Evolutionary conservation across 2,329 filamentous ascomycete genomes (phyloP), one percentile per base, ranked within the genome.

Genomic region (Dactylellina haptotyla): DNA sequence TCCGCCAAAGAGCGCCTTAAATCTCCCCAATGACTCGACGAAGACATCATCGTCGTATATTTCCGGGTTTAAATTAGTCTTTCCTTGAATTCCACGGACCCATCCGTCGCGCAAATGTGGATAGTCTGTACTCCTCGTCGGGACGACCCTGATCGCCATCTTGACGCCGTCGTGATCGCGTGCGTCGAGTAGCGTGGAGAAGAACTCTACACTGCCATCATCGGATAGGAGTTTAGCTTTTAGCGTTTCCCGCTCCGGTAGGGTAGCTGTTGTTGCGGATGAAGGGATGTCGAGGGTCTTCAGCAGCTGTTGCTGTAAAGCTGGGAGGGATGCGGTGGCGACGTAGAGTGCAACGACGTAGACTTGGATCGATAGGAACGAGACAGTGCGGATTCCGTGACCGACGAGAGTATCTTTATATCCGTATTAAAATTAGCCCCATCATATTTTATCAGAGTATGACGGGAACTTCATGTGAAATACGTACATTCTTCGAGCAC

Each of bases 261-360:
- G 85, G 14, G 97, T 91, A 9, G 97, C 85, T 0, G 93, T 92
- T 0, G 92, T 96, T 1, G 93, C 94, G 2, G 69, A 32, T 14
- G 69, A 34, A 28, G 69, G 69, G 37, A 73, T 37, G 32, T 65
- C 54, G 4, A 65, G 37, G 25, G 69, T 12, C 18, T 56, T 34
- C 1, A 73, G 48, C 28, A 98, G 85, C 46, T 88, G 87, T 76
- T 86, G 85, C 81, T 98, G 94, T 41, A 99, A 84, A n/a, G 86
- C 84, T 2, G 89, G 88, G 70, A 99, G 88, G 79, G 97, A 93
- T 37, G 89, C 84, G 0, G 90, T 94, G 25, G 93, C 91, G 25
- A 98, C 86, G 82, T 99, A 99, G 78, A 96, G 87, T 14, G 94
- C 95, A 0, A 97, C 90, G 16, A 98, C 90, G 82, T 99, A 99